Percentiles rank a stretch among this genome's conserved stretches.
These are phyloP conservation scores for Phytomonas francai DNA, from an alignment of 208 protist species.

Conservation along the genomic window DNA sequence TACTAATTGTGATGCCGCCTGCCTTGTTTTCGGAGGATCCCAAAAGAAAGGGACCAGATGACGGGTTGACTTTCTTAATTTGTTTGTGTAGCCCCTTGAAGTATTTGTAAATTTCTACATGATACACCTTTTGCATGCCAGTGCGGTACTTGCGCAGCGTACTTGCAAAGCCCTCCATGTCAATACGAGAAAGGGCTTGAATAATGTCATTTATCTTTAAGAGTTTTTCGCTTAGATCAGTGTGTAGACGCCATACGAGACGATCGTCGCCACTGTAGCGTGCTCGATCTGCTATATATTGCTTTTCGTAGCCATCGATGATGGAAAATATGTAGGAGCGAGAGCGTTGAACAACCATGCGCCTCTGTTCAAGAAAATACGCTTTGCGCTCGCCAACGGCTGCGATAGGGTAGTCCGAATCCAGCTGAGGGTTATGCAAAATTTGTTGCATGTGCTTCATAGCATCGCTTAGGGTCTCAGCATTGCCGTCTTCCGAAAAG, in stretches of 20 bases:
- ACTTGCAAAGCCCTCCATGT: conserved; percentile 55
- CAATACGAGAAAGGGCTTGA: conserved; percentile 49
- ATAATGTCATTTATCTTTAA: conserved; percentile 57
- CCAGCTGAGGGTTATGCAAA: conserved; percentile 54
- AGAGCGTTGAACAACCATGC: conserved; percentile 63
- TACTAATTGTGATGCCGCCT: conserved; percentile 28
- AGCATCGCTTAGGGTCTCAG: conserved; percentile 13
- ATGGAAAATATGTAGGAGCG: conserved; percentile 51
- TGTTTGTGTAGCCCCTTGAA: conserved; percentile 59
- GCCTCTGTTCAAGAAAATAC: conserved; percentile 67
- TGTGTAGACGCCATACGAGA: conserved; percentile 75
- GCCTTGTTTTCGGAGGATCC: conserved; percentile 35
- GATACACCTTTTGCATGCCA: conserved; percentile 78
- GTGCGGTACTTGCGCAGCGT: conserved; percentile 67
- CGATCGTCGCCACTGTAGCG: conserved; percentile 41
- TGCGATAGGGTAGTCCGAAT: conserved; percentile 75
- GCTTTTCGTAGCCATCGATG: conserved; percentile 36
- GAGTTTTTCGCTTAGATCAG: conserved; percentile 47
- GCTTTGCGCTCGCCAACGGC: conserved; percentile 63
- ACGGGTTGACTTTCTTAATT: conserved; percentile 45
- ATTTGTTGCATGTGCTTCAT: conserved; percentile 71
- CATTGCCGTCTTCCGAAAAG: conserved; percentile 65
- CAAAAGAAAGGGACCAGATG: conserved; percentile 35
- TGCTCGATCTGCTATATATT: conserved; percentile 48
- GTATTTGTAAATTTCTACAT: conserved; percentile 59